phyloP scores from a whole-genome alignment of 2,329 filamentous ascomycete genomes.

The Aspergillus floridensis region DNA sequence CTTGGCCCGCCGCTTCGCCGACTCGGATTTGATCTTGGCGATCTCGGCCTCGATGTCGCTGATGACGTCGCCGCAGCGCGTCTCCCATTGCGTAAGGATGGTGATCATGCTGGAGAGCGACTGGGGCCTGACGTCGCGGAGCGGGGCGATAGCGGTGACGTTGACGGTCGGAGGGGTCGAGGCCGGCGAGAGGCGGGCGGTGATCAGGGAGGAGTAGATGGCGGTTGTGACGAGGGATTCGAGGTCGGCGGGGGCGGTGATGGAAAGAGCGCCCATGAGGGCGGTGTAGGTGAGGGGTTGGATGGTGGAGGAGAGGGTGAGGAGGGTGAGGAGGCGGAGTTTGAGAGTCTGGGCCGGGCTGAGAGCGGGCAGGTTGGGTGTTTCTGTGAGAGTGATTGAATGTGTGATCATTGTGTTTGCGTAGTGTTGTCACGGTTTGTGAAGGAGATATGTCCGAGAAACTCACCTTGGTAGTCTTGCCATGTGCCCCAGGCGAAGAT shows the following conservation, averaged over 20 bases:
- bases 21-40: conserved; percentile 59
- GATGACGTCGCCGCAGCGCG: conserved; percentile 73
- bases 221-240: conserved; percentile 84
- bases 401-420: conserved; percentile 5
- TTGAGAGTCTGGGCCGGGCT: conserved; percentile 73
- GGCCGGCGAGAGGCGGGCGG: conserved; percentile 83
- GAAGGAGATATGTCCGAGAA: too few relatives aligned
- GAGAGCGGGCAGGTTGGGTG: conserved; percentile 65
- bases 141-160: conserved; percentile 75
- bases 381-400: conserved; percentile 32
- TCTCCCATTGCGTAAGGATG: conserved; percentile 71
- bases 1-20: conserved; percentile 53
- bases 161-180: conserved; percentile 71
- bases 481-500: conserved; percentile 94
- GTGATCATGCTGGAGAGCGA: conserved; percentile 67
- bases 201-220: conserved; percentile 80
- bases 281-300: conserved; percentile 69
- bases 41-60: conserved; percentile 74
- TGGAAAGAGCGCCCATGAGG: conserved; percentile 65
- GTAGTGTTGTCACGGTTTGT: background rate
- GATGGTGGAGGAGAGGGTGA: conserved; percentile 71
- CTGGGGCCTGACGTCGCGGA: conserved; percentile 78
- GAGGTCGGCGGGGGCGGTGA: conserved; percentile 66
- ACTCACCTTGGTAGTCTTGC: conserved; percentile 65
- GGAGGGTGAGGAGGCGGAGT: conserved; percentile 83